Evolutionary conservation across 2,329 filamentous ascomycete genomes (phyloP).

Genomic region (Neofusicoccum laricinum): DNA sequence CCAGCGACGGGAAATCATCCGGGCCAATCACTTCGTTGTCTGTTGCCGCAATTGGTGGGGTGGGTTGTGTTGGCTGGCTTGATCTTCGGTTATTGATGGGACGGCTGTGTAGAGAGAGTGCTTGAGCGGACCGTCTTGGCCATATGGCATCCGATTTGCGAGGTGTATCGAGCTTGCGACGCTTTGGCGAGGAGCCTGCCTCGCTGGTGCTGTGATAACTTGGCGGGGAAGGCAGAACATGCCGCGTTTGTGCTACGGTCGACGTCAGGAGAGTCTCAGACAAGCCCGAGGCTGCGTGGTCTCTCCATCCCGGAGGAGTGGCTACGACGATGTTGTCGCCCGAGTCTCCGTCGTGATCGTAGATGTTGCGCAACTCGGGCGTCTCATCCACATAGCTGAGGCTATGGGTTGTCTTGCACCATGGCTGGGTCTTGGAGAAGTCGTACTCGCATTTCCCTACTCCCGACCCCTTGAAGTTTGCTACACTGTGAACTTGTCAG

Average conservation of each 20-base stretch:
- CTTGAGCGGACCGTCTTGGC: neutral
- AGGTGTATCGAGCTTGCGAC: conserved; percentile 7
- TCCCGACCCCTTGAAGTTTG: conserved; percentile 24
- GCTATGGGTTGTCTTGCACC: conserved; percentile 28
- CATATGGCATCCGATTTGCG: neutral
- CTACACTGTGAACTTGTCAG: conserved; percentile 18
- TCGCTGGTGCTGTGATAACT: conserved; percentile 6
- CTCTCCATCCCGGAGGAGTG: conserved; percentile 17
- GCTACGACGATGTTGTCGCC: neutral
- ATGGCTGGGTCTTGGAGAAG: conserved; percentile 28
- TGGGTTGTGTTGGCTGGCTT: neutral
- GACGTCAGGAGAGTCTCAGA: neutral
- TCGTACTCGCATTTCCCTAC: conserved; percentile 28
- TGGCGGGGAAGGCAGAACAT: neutral
- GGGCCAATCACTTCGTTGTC: neutral
- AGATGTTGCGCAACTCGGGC: conserved; percentile 30
- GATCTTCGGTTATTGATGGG: neutral
- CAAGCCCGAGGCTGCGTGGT: neutral
- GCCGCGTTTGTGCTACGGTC: neutral
- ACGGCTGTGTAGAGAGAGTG: neutral
- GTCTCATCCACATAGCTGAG: conserved; percentile 33
- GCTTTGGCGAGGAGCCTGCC: neutral
- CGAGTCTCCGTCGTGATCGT: conserved; percentile 26
- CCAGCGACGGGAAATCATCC: conserved; percentile 18
- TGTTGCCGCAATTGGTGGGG: neutral